Conservation (phyloP, 2,329 filamentous ascomycete species). For the Aureobasidium leucospermi region DNA sequence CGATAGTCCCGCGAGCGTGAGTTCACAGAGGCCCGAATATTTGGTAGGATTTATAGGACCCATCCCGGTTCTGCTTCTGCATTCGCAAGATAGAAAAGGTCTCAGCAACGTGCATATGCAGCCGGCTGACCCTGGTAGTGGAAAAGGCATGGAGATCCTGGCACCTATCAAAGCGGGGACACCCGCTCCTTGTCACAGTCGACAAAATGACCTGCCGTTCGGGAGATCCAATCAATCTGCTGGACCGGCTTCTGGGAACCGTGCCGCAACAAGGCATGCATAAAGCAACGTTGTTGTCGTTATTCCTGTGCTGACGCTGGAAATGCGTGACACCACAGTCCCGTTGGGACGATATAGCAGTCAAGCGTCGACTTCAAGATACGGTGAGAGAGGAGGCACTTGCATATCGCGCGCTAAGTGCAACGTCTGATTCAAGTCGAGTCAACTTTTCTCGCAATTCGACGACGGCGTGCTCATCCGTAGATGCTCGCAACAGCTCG, state of each 20-base stretch:
- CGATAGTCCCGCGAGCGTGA: not conserved
- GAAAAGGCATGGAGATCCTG: not conserved
- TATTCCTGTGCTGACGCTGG: not conserved
- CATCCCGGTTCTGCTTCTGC: not conserved
- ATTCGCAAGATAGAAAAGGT: not conserved
- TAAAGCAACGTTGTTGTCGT: not conserved
- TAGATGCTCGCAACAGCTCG: not conserved
- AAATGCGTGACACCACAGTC: not conserved
- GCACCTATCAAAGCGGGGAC: slow-evolving; percentile 13
- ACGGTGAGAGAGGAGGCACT: not conserved
- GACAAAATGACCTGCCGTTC: slow-evolving; percentile 2
- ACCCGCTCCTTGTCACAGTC: not conserved
- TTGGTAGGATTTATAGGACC: not conserved
- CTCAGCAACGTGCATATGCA: slow-evolving; percentile 9
- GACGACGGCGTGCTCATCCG: not conserved
- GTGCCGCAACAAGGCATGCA: not conserved
- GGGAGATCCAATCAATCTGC: slow-evolving; percentile 4
- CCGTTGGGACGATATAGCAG: not conserved
- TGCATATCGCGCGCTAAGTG: not conserved
- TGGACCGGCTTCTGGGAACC: not conserved
- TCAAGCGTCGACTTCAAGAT: not conserved
- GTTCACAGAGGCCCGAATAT: not conserved
- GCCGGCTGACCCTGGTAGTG: slow-evolving; percentile 10
- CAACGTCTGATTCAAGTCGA: not conserved
- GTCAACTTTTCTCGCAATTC: not conserved